Evolutionary conservation across 805 yeast species (phyloP), one percentile per base, ranked within the genome.

Genomic region (Ascoidea tarda): DNA sequence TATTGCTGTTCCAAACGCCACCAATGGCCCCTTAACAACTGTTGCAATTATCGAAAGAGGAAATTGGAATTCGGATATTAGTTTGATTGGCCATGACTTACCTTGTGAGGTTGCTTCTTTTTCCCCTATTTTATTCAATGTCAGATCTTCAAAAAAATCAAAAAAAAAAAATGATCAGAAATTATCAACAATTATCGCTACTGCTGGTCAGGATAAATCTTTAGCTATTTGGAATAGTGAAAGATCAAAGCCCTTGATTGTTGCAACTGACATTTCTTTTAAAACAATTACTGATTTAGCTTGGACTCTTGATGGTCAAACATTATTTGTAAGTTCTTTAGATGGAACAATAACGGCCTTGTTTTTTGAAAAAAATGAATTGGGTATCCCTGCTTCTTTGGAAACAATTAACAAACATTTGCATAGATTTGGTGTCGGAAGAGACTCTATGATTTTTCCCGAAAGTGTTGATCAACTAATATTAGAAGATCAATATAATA

Each of bases 161-260:
- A 48, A 49, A 16, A 53, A 44, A 16, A 57, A 51, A 54, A 60
- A 64, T 53, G 68, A 73, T 10, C 65, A 55, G 44, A 64, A 65
- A 56, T 69, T 75, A 51, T 73, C 84, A 6, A 83, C 96, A 0
- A 77, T 91, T 0, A 72, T 91, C n/a, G 96, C 97, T 1, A 85
- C 96, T 33, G 96, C 91, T 12, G 98, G 98, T 8, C 98, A 91
- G 66, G 99, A 91, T 66, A 81, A 87, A 60, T 77, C 89, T 1
- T 66, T 93, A 46, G 95, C 89, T 0, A 71, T 91, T 5, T 91
- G 99, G 99, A 82, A 81, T 60, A 91, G 96, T 0, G 67, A 77
- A 1, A 74, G 74, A 51, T 77, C 89, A 5, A 73, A 87, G 50
- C 98, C 99, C 1, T 66, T 93, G 50, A 75, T 86, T 10, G 87